Evolutionary conservation across 2,329 filamentous ascomycete species (phyloP), one percentile per base, ranked within the genome.

Genomic region (Aspergillus fumigatus): DNA sequence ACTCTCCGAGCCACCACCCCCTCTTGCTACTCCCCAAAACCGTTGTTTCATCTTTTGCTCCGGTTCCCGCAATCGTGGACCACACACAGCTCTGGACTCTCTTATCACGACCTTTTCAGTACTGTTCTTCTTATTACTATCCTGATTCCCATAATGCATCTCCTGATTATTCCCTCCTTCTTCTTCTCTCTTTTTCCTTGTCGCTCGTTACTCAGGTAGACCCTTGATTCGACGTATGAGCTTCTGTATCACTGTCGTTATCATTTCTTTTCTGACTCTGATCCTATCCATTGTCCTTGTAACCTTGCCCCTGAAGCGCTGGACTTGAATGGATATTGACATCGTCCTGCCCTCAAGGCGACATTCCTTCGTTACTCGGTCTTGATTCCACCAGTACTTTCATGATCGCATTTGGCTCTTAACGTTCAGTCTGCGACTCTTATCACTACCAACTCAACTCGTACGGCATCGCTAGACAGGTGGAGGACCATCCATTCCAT

Each of bases 321-420:
- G 51, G 54, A 48, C 54, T 48, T 10, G 55, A 48, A 53, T 55
- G 47, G 38, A 47, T 56, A 35, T 63, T 63, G 57, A 62, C 55
- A 55, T 52, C 43, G 19, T 51, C 51, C 50, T 53, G 4, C 10
- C 17, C 50, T 40, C 53, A 50, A 62, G 61, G 59, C 53, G 52
- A 51, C 59, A 53, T 60, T 59, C 57, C 5, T 59, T 62, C 50
- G 32, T 58, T 53, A 49, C 43, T 58, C 52, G n/a, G 43, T 23
- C 26, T 43, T 50, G 45, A 47, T 6, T 25, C 21, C 1, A 26
- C 19, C 43, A 26, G 43, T 23, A 47, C 11, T 23, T 23, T 14
- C 43, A 23, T 23, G 19, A 45, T 25, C 43, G 21, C 43, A 47
- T 14, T 14, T 19, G 11, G 14, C 19, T 47, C 21, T 26, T 7